Conservation (phyloP, 306 rosid species). For the Trichosanthes cucumerina region DNA sequence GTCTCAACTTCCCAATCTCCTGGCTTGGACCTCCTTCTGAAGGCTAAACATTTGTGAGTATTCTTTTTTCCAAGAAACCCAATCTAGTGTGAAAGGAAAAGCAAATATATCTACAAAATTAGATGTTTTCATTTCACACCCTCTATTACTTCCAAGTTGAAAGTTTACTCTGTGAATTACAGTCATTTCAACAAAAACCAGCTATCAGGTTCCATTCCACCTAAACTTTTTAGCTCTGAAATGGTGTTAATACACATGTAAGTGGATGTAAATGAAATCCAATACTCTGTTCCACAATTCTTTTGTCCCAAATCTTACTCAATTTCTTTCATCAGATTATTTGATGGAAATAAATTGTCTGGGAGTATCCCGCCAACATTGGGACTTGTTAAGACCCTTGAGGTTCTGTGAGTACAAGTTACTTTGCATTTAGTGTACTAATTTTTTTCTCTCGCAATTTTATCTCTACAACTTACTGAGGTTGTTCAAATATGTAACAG, state of each 20-base stretch:
- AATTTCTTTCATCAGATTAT: slow-evolving; percentile 37
- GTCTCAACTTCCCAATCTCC: slow-evolving; percentile 44
- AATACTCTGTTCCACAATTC: background rate
- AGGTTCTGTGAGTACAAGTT: slow-evolving; percentile 80
- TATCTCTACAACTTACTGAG: slow-evolving; percentile 2
- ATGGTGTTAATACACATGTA: slow-evolving; percentile 86
- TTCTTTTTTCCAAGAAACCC: background rate
- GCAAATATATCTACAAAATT: background rate
- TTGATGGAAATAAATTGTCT: slow-evolving; percentile 56
- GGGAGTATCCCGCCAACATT: slow-evolving; percentile 64
- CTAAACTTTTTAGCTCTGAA: slow-evolving; percentile 50
- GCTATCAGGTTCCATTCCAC: slow-evolving; percentile 68
- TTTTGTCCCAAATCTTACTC: background rate
- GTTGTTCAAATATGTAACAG: slow-evolving; percentile 36
- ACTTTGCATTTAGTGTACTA: slow-evolving; percentile 5
- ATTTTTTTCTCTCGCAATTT: background rate
- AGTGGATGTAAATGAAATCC: slow-evolving; percentile 19
- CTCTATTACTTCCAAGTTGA: background rate
- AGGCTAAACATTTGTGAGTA: slow-evolving; percentile 83
- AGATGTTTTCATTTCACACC: background rate
- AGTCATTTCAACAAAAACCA: slow-evolving; percentile 95
- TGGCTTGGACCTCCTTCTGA: slow-evolving; percentile 73
- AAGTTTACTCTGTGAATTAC: slow-evolving; percentile 21
- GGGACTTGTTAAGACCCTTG: slow-evolving; percentile 66
- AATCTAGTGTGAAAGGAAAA: background rate